Percentiles rank a stretch among this genome's conserved stretches.
These are phyloP conservation scores for Euphorbia celastroides DNA, from an alignment of 441 rosid species.

Conservation along the genomic window DNA sequence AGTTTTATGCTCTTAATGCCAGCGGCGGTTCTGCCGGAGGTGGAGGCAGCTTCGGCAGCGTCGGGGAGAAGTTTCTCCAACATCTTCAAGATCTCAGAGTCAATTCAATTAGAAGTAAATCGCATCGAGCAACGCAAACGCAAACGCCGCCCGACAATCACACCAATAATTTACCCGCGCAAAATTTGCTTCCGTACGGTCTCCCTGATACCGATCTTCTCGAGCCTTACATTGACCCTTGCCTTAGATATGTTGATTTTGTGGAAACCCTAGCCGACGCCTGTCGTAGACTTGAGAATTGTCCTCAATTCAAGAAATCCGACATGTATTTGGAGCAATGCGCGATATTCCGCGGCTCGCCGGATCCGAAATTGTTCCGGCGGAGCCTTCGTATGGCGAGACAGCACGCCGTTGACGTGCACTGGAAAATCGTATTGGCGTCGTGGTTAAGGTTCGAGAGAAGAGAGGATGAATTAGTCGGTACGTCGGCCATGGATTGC, in stretches of 20 bases:
- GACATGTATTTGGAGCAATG: constrained; percentile 60
- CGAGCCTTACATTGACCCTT: constrained; percentile 71
- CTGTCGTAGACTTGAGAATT: constrained; percentile 47
- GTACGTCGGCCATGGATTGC: constrained; percentile 71
- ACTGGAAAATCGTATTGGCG: constrained; percentile 65
- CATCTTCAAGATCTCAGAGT: constrained; percentile 67
- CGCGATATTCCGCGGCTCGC: constrained; percentile 53
- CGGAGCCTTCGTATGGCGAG: constrained; percentile 67
- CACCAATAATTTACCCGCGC: constrained; percentile 23
- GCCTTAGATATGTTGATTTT: constrained; percentile 63
- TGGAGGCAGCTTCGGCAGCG: constrained; percentile 30
- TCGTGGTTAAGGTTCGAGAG: constrained; percentile 90
- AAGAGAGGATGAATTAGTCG: constrained; percentile 86
- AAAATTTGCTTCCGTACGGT: constrained; percentile 66
- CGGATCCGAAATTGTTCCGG: constrained; percentile 74
- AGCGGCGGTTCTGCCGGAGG: constrained; percentile 27
- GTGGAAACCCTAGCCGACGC: constrained; percentile 59
- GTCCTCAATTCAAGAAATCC: constrained; percentile 54
- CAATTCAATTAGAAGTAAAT: constrained; percentile 48
- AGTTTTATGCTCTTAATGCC: constrained; percentile 59
- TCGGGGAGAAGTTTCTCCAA: constrained; percentile 59
- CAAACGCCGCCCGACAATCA: constrained; percentile 26
- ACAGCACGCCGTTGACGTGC: constrained; percentile 72
- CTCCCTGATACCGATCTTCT: constrained; percentile 64
- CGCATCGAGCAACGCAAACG: constrained; percentile 31